These are phyloP conservation scores for Haberlea rhodopensis DNA, from an alignment of 257 asterid species.

Conservation along the genomic window DNA sequence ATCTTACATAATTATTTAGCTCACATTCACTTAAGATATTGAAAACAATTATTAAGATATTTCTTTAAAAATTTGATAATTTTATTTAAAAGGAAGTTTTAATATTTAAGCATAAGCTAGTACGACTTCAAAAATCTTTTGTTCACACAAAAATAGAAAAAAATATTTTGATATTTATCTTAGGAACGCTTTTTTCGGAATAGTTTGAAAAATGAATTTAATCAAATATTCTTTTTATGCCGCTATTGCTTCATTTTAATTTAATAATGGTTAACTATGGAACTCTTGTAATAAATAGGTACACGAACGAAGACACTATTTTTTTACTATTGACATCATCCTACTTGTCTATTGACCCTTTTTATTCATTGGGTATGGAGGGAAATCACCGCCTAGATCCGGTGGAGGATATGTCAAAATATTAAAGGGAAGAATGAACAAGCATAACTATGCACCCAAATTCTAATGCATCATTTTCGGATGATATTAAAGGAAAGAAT, in stretches of 20 bases:
- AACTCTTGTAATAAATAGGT: slow-evolving; percentile 18
- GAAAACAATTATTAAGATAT: too few relatives aligned
- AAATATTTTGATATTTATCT: too few relatives aligned
- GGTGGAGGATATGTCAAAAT: slow-evolving; percentile 19
- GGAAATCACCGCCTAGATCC: slow-evolving; percentile 27
- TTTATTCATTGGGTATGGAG: not conserved
- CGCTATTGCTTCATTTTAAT: slow-evolving; percentile 23
- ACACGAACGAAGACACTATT: slow-evolving; percentile 38
- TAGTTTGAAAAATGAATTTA: too few relatives aligned
- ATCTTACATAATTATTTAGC: not conserved
- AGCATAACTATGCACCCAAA: slow-evolving; percentile 16
- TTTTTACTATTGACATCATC: slow-evolving; percentile 20
- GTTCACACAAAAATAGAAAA: too few relatives aligned
- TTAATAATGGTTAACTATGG: not conserved
- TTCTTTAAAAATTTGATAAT: too few relatives aligned
- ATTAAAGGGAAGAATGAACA: slow-evolving; percentile 26
- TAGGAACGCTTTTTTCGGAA: too few relatives aligned
- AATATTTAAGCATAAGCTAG: too few relatives aligned
- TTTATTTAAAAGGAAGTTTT: too few relatives aligned
- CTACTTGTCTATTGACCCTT: not conserved
- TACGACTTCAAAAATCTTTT: too few relatives aligned
- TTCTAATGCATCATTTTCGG: too few relatives aligned
- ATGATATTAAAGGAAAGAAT: too few relatives aligned
- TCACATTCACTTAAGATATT: too few relatives aligned
- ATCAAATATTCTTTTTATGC: not conserved